Evolutionary conservation across 2,329 filamentous ascomycete species (phyloP).

Genomic region (Cladophialophora exuberans): DNA sequence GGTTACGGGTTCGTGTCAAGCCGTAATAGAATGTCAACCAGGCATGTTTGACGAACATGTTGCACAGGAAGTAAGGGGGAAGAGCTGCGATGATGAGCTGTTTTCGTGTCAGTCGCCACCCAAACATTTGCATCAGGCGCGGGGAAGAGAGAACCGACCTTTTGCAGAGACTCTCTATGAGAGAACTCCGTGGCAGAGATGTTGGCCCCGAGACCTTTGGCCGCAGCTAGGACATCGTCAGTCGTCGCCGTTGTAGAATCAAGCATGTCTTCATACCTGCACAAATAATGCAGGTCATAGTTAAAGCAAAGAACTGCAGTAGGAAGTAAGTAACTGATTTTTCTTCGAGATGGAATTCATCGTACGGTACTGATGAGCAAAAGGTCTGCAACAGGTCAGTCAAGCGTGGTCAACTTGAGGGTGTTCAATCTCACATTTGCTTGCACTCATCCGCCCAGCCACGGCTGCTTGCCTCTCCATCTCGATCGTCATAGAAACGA

Average conservation of each 20-base stretch:
- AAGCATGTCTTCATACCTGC: constrained; percentile 16
- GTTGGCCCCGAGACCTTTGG: constrained; percentile 25
- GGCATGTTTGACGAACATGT: constrained; percentile 31
- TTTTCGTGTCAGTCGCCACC: constrained; percentile 4
- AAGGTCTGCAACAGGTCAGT: constrained; percentile 19
- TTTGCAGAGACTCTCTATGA: constrained; percentile 19
- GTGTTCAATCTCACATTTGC: constrained; percentile 24
- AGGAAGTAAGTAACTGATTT: constrained; percentile 2
- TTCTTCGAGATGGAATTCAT: not conserved
- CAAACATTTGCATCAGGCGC: too few species aligned
- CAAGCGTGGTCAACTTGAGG: not conserved
- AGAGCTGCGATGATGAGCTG: constrained; percentile 26
- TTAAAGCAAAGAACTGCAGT: constrained; percentile 26
- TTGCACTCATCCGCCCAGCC: constrained; percentile 20
- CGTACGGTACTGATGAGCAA: constrained; percentile 24
- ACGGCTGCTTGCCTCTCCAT: constrained; percentile 25
- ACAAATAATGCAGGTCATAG: constrained; percentile 26
- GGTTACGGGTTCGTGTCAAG: constrained; percentile 22
- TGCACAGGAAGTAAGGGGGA: constrained; percentile 30
- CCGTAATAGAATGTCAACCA: constrained; percentile 31
- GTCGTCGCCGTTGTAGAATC: not conserved
- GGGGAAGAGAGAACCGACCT: constrained; percentile 11
- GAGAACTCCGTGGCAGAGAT: constrained; percentile 23
- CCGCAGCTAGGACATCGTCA: constrained; percentile 22
- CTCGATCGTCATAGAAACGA: constrained; percentile 24